Evolutionary conservation across 768 basidiomycete species (phyloP), one percentile per base, ranked within the genome.

Genomic region (Suillus brevipes): DNA sequence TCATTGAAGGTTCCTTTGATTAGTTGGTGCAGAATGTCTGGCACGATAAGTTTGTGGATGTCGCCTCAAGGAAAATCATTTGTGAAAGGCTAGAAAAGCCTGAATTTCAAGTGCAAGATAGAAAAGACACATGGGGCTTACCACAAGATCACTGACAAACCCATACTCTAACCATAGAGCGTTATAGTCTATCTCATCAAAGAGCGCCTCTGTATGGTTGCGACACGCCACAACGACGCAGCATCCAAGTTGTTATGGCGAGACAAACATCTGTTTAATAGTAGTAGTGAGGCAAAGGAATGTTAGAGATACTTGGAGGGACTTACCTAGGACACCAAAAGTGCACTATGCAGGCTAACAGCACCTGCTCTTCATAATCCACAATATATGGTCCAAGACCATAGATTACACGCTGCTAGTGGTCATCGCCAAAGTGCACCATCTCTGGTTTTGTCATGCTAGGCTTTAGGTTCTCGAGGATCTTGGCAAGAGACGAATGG

Each of bases 311-410:
- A 59, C 59, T 43, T 16, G 18, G 28, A 43, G 18, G 18, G n/a
- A 45, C 67, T 12, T 69, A 80, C 79, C 66, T 67, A 12, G 77
- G 62, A 66, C 79, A 81, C 79, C 79, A 81, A 1, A 66, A 67
- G 47, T 73, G 70, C 1, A 80, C 72, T 38, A 79, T 68, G 36
- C 78, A 72, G 1, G 75, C 70, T 0, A 80, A 62, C 0, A 77
- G 58, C 0, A 66, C 74, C 63, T 81, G 80, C 64, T 82, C 79
- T 0, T 77, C 78, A 61, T 82, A 81, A 62, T 82, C 78, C 0
- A 77, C 78, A 64, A 82, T 80, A 43, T 79, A 78, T 0, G 78
- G 74, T 0, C 77, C 78, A 7, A 82, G 64, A 1, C 73, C 72
- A 68, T 74, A 80, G 8, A 80, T 71, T 1, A 65, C 73, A 10